Conservation (phyloP, 306 rosid species). For the Chamaecrista fasciculata region DNA sequence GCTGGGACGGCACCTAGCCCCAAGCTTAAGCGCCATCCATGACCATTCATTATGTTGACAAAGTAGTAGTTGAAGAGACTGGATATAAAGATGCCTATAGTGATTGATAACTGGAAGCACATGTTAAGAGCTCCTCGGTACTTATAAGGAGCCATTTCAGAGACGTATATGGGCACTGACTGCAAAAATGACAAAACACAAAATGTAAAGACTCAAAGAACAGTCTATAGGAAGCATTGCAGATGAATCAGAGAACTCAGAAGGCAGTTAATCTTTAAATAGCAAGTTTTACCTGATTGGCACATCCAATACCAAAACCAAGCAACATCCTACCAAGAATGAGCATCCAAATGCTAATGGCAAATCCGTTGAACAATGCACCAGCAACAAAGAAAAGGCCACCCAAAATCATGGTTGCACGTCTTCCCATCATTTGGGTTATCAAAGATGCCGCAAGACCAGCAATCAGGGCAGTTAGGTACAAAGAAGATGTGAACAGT, state of each 20-base stretch:
- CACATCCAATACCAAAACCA: slow-evolving; percentile 82
- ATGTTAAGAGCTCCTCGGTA: slow-evolving; percentile 67
- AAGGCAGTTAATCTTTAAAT: slow-evolving; percentile 1
- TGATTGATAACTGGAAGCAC: slow-evolving; percentile 73
- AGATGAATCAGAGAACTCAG: not conserved
- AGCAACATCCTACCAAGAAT: slow-evolving; percentile 65
- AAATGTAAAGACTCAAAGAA: not conserved
- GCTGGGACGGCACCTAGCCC: slow-evolving; percentile 80
- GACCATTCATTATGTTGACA: slow-evolving; percentile 47
- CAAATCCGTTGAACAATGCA: slow-evolving; percentile 62
- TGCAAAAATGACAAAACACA: slow-evolving; percentile 8
- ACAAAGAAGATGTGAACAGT: slow-evolving; percentile 73
- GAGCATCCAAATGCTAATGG: slow-evolving; percentile 55
- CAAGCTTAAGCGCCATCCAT: slow-evolving; percentile 80
- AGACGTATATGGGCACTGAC: slow-evolving; percentile 81
- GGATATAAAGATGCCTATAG: slow-evolving; percentile 67
- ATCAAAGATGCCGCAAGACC: slow-evolving; percentile 47
- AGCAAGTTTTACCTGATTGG: slow-evolving; percentile 58
- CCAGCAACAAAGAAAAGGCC: slow-evolving; percentile 58
- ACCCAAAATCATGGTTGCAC: slow-evolving; percentile 52
- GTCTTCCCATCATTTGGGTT: slow-evolving; percentile 55
- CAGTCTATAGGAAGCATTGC: not conserved
- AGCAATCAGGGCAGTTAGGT: slow-evolving; percentile 65
- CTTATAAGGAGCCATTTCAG: slow-evolving; percentile 71
- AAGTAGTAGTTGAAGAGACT: slow-evolving; percentile 61